phyloP scores from a whole-genome alignment of 2,329 filamentous ascomycete genomes.

The Ceratocystis colombiana region DNA sequence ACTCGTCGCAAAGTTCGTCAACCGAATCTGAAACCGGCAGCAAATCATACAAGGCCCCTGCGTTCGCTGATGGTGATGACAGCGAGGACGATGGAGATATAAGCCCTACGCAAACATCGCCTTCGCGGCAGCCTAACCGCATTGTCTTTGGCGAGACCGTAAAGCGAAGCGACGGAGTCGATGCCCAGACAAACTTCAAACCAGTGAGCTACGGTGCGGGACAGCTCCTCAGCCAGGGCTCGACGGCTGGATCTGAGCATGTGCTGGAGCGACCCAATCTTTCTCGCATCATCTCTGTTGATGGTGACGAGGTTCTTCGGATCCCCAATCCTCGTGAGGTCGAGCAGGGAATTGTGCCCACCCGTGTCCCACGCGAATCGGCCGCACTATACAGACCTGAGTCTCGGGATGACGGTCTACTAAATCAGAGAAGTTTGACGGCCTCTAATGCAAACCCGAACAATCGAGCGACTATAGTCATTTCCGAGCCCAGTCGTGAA shows the following conservation, averaged over 20 bases:
- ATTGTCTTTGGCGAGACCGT: slow-evolving; percentile 63
- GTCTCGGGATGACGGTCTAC: slow-evolving; percentile 19
- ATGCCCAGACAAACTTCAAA: slow-evolving; percentile 23
- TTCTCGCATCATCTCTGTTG: slow-evolving; percentile 48
- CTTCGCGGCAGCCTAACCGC: slow-evolving; percentile 22
- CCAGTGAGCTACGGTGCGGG: slow-evolving; percentile 21
- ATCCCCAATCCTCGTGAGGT: slow-evolving; percentile 89
- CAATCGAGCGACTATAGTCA: slow-evolving; percentile 36
- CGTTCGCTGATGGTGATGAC: slow-evolving; percentile 10
- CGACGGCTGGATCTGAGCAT: slow-evolving; percentile 23
- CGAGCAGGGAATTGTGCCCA: slow-evolving; percentile 67
- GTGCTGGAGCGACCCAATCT: slow-evolving; percentile 17
- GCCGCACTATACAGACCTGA: slow-evolving; percentile 14
- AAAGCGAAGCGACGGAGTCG: slow-evolving; percentile 47
- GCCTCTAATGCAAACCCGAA: slow-evolving; percentile 4
- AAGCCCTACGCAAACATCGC: slow-evolving; percentile 15
- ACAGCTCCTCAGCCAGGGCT: slow-evolving; percentile 37
- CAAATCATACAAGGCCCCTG: slow-evolving; percentile 16
- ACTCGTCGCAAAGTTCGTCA: slow-evolving; percentile 16
- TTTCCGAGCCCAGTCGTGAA: slow-evolving; percentile 49
- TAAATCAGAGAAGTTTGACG: neutral
- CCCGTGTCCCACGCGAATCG: slow-evolving; percentile 34
- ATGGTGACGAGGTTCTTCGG: slow-evolving; percentile 63
- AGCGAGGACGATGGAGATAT: slow-evolving; percentile 15
- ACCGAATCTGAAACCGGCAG: slow-evolving; percentile 18